Conservation (phyloP, 192 early-diverging fungal species). For the Backusella circina region DNA sequence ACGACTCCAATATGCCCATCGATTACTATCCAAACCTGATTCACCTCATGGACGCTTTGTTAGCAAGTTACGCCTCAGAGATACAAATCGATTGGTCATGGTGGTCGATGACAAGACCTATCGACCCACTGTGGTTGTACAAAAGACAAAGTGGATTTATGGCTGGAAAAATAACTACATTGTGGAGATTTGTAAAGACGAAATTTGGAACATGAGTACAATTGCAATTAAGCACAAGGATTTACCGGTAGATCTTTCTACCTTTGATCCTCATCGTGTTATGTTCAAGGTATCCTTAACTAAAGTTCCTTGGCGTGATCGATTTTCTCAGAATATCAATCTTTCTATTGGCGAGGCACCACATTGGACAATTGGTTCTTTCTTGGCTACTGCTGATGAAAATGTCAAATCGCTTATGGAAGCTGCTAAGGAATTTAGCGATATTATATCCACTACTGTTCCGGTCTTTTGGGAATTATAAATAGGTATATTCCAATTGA, state of each 20-base stretch:
- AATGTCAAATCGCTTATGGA: conserved; percentile 6
- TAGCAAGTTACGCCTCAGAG: conserved; percentile 15
- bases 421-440: conserved; percentile 4
- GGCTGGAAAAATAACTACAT: conserved; percentile 35
- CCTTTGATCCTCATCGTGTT: conserved; percentile 1
- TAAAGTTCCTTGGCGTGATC: conserved; percentile 33
- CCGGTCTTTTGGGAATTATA: conserved; percentile 18
- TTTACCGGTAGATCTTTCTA: conserved; percentile 21
- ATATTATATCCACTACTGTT: conserved; percentile 14
- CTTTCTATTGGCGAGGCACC: conserved; percentile 37
- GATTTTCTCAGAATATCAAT: conserved; percentile 33
- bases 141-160: conserved; percentile 39
- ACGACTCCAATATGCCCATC: conserved; percentile 28
- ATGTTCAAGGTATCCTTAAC: conserved; percentile 22
- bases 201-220: conserved; percentile 31
- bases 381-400: conserved; percentile 16
- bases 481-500: background rate
- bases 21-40: conserved; percentile 15
- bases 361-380: conserved; percentile 27
- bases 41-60: conserved; percentile 32
- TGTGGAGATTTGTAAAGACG: conserved; percentile 37
- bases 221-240: conserved; percentile 4
- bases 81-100: conserved; percentile 27
- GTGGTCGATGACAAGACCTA: conserved; percentile 14
- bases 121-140: conserved; percentile 13